Evolutionary conservation across 768 basidiomycete species (phyloP).

Genomic region (Pisolithus marmoratus): DNA sequence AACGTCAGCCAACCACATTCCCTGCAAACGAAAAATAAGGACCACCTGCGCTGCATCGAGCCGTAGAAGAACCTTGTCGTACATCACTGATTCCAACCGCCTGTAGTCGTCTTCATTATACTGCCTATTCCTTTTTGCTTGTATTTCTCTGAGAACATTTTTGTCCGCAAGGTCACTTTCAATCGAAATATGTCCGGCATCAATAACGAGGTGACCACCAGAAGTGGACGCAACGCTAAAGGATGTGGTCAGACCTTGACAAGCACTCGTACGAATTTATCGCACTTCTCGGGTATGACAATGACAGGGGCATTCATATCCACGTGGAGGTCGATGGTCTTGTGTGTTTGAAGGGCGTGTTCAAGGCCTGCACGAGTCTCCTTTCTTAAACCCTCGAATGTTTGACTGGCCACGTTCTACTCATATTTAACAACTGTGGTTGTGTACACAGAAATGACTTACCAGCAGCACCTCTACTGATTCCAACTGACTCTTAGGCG

Average conservation of each 20-base stretch:
- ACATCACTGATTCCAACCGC: slow-evolving; percentile 88
- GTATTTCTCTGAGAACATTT: slow-evolving; percentile 66
- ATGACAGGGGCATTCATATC: slow-evolving; percentile 97
- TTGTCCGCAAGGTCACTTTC: slow-evolving; percentile 88
- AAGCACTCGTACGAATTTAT: slow-evolving; percentile 10
- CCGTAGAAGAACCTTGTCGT: slow-evolving; percentile 80
- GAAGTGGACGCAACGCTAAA: slow-evolving; percentile 66
- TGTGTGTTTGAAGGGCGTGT: slow-evolving; percentile 88
- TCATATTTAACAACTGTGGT: background rate
- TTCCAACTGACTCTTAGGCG: slow-evolving; percentile 90
- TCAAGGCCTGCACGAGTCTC: slow-evolving; percentile 94
- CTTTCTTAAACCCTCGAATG: slow-evolving; percentile 86
- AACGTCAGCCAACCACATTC: slow-evolving; percentile 6
- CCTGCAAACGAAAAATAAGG: background rate
- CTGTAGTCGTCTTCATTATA: slow-evolving; percentile 86
- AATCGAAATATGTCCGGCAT: slow-evolving; percentile 95
- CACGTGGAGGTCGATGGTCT: slow-evolving; percentile 93
- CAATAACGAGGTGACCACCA: slow-evolving; percentile 85
- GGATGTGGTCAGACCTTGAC: slow-evolving; percentile 5
- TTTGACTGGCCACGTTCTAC: slow-evolving; percentile 87
- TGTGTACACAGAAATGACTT: slow-evolving; percentile 19
- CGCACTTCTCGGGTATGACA: slow-evolving; percentile 90
- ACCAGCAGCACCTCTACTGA: slow-evolving; percentile 91
- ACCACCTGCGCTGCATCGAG: slow-evolving; percentile 86
- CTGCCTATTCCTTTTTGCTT: slow-evolving; percentile 75